phyloP scores from a whole-genome alignment of 106 monocot genomes.

The Gastrodia elata region DNA sequence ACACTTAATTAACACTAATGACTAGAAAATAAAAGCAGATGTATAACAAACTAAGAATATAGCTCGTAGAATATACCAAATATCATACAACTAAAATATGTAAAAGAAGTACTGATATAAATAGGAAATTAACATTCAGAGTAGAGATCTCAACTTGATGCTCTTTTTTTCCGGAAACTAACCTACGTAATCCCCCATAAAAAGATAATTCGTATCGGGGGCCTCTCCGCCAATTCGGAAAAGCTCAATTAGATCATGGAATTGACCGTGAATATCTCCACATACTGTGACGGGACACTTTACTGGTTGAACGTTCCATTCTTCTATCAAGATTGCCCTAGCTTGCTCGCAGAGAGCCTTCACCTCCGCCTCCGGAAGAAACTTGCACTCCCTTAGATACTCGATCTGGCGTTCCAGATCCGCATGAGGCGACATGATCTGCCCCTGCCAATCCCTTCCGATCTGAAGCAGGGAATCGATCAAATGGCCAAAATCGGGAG shows the following conservation, averaged over 20 bases:
- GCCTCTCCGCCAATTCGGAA: constrained; percentile 35
- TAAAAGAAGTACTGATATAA: not conserved
- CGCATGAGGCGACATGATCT: constrained; percentile 7
- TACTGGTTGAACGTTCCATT: constrained; percentile 41
- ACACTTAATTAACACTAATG: too few relatives aligned
- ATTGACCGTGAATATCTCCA: constrained; percentile 43
- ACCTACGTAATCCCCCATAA: constrained; percentile 52
- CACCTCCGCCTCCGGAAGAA: constrained; percentile 17
- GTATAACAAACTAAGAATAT: not conserved
- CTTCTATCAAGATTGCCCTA: constrained; percentile 30
- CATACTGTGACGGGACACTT: constrained; percentile 39
- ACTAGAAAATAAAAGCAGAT: too few relatives aligned
- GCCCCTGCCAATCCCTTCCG: not conserved
- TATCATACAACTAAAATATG: not conserved
- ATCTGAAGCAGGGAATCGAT: not conserved
- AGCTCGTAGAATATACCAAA: not conserved
- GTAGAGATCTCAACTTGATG: not conserved
- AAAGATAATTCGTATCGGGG: constrained; percentile 43
- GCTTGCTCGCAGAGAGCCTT: constrained; percentile 33
- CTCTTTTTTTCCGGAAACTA: not conserved
- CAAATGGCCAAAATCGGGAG: constrained; percentile 8
- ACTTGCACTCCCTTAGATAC: constrained; percentile 20
- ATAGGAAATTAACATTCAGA: not conserved
- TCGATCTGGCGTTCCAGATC: constrained; percentile 22
- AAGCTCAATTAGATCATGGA: constrained; percentile 37